Conservation (phyloP, 352 stramenopile species). For the Phytophthora chlamydospora region DNA sequence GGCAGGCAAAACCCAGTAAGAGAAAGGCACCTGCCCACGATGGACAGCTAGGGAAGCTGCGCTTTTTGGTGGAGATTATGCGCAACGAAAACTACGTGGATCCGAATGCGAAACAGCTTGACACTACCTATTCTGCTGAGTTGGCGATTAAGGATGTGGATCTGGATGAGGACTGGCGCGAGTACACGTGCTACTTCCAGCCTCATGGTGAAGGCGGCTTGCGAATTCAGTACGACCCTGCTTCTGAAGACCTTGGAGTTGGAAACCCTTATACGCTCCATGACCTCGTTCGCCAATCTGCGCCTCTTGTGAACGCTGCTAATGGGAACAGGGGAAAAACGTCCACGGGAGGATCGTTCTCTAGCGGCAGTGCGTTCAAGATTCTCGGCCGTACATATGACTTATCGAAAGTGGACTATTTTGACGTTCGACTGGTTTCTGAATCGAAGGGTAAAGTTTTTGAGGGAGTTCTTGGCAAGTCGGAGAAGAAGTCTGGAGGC, state of each 20-base stretch:
- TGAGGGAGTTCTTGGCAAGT: constrained; percentile 45
- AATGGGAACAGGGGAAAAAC: background rate
- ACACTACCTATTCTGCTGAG: constrained; percentile 59
- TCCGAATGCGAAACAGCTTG: constrained; percentile 30
- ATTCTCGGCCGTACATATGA: constrained; percentile 66
- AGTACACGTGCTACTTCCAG: constrained; percentile 54
- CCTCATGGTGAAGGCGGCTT: constrained; percentile 54
- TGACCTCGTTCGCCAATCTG: constrained; percentile 38
- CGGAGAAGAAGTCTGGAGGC: constrained; percentile 4
- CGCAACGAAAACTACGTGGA: constrained; percentile 69
- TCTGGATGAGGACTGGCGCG: constrained; percentile 36
- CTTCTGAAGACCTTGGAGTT: constrained; percentile 50
- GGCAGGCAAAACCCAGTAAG: constrained; percentile 39
- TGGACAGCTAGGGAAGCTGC: constrained; percentile 59
- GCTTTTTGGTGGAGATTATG: constrained; percentile 57
- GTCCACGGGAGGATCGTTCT: background rate
- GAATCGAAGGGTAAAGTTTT: constrained; percentile 42
- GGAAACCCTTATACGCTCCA: constrained; percentile 41
- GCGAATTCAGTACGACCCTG: constrained; percentile 50
- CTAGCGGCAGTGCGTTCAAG: constrained; percentile 16
- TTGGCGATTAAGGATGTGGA: constrained; percentile 40
- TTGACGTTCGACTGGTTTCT: constrained; percentile 54
- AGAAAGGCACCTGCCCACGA: constrained; percentile 51
- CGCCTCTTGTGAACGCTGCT: constrained; percentile 1
- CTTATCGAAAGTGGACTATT: constrained; percentile 57